Evolutionary conservation across 1,284 basidiomycete genomes (phyloP).

Genomic region (Cutaneotrichosporon arboriforme): DNA sequence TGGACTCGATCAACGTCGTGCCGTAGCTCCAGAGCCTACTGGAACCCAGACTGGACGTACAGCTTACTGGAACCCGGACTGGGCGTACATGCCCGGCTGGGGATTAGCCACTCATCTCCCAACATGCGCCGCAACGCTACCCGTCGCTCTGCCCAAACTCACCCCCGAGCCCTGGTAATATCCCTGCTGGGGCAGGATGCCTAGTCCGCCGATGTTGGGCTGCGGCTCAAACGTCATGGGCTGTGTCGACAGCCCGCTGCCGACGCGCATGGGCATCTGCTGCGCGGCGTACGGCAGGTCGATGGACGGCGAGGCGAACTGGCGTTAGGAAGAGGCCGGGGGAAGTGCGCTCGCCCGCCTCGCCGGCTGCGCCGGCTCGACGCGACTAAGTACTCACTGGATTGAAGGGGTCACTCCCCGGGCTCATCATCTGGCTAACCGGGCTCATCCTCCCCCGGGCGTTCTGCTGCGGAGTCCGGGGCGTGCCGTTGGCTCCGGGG

Average conservation of each 20-base stretch:
- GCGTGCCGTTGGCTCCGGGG: slow-evolving; percentile 23
- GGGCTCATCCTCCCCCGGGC: slow-evolving; percentile 35
- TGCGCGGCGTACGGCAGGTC: slow-evolving; percentile 34
- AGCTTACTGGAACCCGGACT: slow-evolving; percentile 18
- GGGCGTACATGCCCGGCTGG: slow-evolving; percentile 21
- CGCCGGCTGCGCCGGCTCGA: neutral
- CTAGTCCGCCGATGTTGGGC: slow-evolving; percentile 44
- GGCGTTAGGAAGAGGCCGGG: slow-evolving; percentile 5
- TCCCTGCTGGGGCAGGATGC: slow-evolving; percentile 30
- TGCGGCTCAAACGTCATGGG: slow-evolving; percentile 40
- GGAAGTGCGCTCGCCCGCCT: neutral
- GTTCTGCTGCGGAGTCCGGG: slow-evolving; percentile 36
- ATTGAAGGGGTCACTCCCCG: slow-evolving; percentile 49
- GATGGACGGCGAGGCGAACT: slow-evolving; percentile 41
- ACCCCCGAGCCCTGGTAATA: slow-evolving; percentile 13
- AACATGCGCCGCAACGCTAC: too few species aligned
- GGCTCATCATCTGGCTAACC: slow-evolving; percentile 43
- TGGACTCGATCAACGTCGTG: too few species aligned
- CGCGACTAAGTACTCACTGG: slow-evolving; percentile 32
- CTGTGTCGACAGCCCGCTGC: slow-evolving; percentile 14
- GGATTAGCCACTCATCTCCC: too few species aligned
- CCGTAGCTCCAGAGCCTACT: too few species aligned
- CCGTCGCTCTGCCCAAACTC: neutral
- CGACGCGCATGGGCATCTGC: slow-evolving; percentile 23
- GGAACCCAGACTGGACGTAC: too few species aligned